Conservation (phyloP, 2,329 filamentous ascomycete species). For the Chrysosporium keratinophilum region DNA sequence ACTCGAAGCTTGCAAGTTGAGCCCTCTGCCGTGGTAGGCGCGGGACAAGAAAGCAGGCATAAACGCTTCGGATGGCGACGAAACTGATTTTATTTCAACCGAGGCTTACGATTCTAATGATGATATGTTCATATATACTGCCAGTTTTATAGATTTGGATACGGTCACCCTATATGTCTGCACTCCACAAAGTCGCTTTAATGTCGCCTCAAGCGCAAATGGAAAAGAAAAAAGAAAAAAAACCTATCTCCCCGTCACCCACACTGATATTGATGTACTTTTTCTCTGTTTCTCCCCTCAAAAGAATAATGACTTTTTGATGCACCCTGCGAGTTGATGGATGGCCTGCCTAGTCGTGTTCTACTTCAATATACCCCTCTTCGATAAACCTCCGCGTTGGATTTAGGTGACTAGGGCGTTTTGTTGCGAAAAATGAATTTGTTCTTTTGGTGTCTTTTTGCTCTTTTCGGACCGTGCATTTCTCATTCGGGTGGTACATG, state of each 20-base stretch:
- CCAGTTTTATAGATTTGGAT: slow-evolving; percentile 11
- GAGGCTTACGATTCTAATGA: slow-evolving; percentile 15
- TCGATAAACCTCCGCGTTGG: not conserved
- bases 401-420: not conserved
- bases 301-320: slow-evolving; percentile 2
- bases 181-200: not conserved
- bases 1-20: slow-evolving; percentile 48
- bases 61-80: slow-evolving; percentile 39
- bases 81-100: slow-evolving; percentile 19
- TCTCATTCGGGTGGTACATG: not conserved
- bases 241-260: not conserved
- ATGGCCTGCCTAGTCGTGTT: not conserved
- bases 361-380: not conserved
- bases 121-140: slow-evolving; percentile 9
- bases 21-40: slow-evolving; percentile 29
- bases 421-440: not conserved
- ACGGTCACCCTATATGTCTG: slow-evolving; percentile 4
- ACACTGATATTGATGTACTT: not conserved
- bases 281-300: not conserved
- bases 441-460: not conserved
- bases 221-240: not conserved
- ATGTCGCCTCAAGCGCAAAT: no score
- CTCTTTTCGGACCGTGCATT: not conserved
- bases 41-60: slow-evolving; percentile 26
- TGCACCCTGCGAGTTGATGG: not conserved